A percentile compares a stretch with the other conserved stretches of the same genome.
Conservation (phyloP, 2,329 filamentous ascomycete genomes). For the Colletotrichum coccodes region DNA sequence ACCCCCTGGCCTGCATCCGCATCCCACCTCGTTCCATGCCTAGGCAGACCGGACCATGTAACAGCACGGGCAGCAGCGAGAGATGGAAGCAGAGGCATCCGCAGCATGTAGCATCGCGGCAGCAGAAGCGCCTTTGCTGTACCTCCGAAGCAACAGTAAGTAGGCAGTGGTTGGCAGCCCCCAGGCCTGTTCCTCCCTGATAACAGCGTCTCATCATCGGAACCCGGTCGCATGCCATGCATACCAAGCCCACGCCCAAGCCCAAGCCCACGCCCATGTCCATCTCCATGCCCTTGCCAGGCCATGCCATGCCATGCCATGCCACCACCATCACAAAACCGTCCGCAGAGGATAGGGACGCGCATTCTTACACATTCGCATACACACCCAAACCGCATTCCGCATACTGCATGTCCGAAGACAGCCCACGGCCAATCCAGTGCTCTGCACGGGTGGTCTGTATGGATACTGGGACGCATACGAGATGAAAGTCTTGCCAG, state of each 20-base stretch:
- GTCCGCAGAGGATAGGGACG: background rate
- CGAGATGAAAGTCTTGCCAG: slow-evolving; percentile 2
- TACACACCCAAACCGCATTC: slow-evolving; percentile 29
- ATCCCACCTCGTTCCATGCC: background rate
- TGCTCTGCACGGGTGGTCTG: background rate
- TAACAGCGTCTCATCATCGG: slow-evolving; percentile 32
- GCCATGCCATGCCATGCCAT: background rate
- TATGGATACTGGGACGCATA: background rate
- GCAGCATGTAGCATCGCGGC: background rate
- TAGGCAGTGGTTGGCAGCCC: background rate
- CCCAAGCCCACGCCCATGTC: background rate
- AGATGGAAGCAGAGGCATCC: background rate
- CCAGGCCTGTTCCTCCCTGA: background rate
- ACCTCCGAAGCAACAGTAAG: background rate
- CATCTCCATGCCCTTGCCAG: background rate
- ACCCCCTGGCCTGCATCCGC: background rate
- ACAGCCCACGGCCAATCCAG: background rate
- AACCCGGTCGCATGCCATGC: slow-evolving; percentile 11
- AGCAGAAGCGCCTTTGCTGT: background rate
- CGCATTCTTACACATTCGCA: slow-evolving; percentile 28
- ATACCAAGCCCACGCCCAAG: background rate
- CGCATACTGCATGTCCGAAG: slow-evolving; percentile 28
- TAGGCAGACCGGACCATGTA: background rate
- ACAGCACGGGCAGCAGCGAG: background rate
- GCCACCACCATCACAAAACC: background rate